Evolutionary conservation across 139 green algal species (phyloP).

Genomic region (Volvox africanus): DNA sequence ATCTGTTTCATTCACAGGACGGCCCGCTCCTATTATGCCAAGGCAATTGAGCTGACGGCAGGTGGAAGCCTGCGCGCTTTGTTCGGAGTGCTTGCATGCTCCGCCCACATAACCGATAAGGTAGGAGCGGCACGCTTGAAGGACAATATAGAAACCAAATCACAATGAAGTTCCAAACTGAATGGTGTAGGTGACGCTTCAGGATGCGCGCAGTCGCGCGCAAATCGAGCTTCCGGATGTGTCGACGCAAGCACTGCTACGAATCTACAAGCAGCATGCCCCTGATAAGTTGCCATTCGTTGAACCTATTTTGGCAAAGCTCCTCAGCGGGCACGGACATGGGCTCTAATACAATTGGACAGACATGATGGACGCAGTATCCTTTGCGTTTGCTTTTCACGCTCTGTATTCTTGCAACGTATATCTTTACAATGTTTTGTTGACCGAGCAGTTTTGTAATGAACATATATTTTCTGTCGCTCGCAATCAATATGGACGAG

Average conservation of each 20-base stretch:
- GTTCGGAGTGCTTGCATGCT: constrained; percentile 59
- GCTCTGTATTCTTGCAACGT: neutral
- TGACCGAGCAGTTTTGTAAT: neutral
- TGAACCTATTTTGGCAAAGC: constrained; percentile 61
- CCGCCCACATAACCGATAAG: constrained; percentile 66
- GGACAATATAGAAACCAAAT: no score
- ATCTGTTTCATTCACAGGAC: constrained; percentile 26
- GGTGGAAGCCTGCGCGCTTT: constrained; percentile 59
- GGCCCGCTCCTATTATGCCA: constrained; percentile 82
- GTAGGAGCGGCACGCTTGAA: constrained; percentile 14
- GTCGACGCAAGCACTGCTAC: constrained; percentile 66
- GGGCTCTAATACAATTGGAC: neutral
- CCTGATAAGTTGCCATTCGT: constrained; percentile 73
- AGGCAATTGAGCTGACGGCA: constrained; percentile 75
- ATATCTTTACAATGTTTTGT: neutral
- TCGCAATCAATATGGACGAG: neutral
- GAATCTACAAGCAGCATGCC: constrained; percentile 71
- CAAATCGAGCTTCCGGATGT: constrained; percentile 70
- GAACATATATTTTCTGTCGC: neutral
- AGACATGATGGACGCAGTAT: no score
- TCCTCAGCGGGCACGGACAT: constrained; percentile 23
- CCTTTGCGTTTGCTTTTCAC: neutral
- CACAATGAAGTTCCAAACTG: neutral
- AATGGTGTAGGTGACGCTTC: constrained; percentile 53
- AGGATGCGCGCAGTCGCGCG: constrained; percentile 57